phyloP scores from a whole-genome alignment of 805 yeast genomes.

The Metschnikowia rubicola region DNA sequence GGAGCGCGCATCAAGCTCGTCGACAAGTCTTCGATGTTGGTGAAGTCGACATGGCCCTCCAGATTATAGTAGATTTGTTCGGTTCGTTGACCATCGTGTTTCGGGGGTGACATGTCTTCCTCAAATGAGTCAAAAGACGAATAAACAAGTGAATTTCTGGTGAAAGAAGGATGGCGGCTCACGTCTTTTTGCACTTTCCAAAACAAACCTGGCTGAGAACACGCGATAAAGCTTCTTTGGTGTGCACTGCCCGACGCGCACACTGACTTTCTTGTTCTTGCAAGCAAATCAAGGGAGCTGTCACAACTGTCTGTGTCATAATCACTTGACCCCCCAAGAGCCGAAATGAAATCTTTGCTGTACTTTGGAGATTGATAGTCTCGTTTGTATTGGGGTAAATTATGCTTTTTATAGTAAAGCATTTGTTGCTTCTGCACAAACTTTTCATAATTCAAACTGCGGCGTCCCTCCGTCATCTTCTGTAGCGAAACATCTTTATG shows the following conservation, averaged over 20 bases:
- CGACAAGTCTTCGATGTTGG: background rate
- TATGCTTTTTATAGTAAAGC: slow-evolving; percentile 19
- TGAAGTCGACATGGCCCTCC: slow-evolving; percentile 1
- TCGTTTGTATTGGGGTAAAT: slow-evolving; percentile 8
- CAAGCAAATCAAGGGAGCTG: slow-evolving; percentile 14
- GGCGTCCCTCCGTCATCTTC: slow-evolving; percentile 26
- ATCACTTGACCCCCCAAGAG: slow-evolving; percentile 18
- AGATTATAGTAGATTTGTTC: background rate
- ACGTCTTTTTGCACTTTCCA: slow-evolving; percentile 6
- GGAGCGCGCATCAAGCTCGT: background rate
- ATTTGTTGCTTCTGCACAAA: slow-evolving; percentile 25
- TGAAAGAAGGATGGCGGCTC: background rate
- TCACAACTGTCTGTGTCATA: slow-evolving; percentile 16
- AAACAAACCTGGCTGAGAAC: slow-evolving; percentile 4
- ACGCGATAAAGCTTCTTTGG: slow-evolving; percentile 1
- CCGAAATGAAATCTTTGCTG: slow-evolving; percentile 3
- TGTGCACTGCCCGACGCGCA: background rate
- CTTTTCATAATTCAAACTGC: slow-evolving; percentile 19
- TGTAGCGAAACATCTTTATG: slow-evolving; percentile 23
- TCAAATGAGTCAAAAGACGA: slow-evolving; percentile 17
- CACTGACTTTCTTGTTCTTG: background rate
- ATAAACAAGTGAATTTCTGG: slow-evolving; percentile 2
- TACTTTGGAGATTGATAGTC: slow-evolving; percentile 9
- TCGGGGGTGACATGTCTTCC: slow-evolving; percentile 6
- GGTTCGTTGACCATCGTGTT: background rate